Base-by-base conservation (phyloP, 2,329 filamentous ascomycete genomes). In the Fusarium euwallaceae region DNA sequence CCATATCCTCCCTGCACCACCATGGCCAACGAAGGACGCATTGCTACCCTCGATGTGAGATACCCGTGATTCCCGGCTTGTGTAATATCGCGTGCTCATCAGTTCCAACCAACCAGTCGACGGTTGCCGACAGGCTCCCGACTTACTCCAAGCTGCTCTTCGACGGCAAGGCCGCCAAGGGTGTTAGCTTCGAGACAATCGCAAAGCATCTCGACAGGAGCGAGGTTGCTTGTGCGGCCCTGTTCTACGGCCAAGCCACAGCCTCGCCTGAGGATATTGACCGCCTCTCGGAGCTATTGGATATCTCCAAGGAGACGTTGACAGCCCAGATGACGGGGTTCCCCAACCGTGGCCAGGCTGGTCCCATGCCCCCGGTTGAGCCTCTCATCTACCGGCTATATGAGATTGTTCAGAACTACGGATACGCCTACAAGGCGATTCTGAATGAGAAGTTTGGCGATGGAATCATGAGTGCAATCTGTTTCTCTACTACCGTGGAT, bases 391-490 rank as follows among this genome's bases (percentile, higher is more conserved):
- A 98, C 83, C 88, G 96, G 3, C 83, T 98, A 69, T 98, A 95
- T 82, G 96, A 98, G 87, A 93, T 98, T 81, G 92, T 98, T 72
- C 95, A 98, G 86, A 98, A 98, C 83, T 98, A 98, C 80, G 96
- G 96, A 1, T 97, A 98, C 82, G 94, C 95, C 1, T 98, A 97
- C 85, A 98, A 98, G 88, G 95, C 95, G 1, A 90, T 98, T 6
- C 82, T 98, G 83, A 98, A 98, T 78, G 96, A 98, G 89, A 98
- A 98, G 88, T 95, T 95, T 81, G 93, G 93, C 0, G 93, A 95
- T 81, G 96, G 96, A 1, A 98, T 98, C 80, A 98, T 98, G 96
- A 97, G 95, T 81, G 96, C 95, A 1, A 98, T 98, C 80, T 91
- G 92, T 17, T 98, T 98, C 83, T 93, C 91, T 62, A 97, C 95